Evolutionary conservation across 768 basidiomycete species (phyloP).

Genomic region (Coprinopsis sp.): DNA sequence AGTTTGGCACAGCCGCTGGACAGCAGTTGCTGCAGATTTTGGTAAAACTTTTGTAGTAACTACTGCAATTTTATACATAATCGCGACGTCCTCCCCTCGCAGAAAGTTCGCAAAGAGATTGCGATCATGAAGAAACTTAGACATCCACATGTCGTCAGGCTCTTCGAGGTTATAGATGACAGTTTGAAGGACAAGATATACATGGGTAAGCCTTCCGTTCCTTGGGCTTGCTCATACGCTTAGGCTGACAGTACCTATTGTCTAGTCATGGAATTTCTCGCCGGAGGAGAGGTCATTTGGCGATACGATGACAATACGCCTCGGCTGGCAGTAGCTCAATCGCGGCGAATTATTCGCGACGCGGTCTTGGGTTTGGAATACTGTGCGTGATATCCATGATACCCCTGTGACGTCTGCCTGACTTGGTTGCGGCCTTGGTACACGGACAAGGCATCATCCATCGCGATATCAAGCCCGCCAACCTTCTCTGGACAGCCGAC

Average conservation of each 20-base stretch:
- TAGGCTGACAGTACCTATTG: constrained; percentile 8
- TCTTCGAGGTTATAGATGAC: constrained; percentile 96
- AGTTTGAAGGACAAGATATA: constrained; percentile 82
- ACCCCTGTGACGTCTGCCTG: constrained; percentile 7
- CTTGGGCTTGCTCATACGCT: too few species aligned
- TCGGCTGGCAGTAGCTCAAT: constrained; percentile 77
- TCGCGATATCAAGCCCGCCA: constrained; percentile 98
- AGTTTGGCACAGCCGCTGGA: too few species aligned
- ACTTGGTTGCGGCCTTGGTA: constrained; percentile 53
- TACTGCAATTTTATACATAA: too few species aligned
- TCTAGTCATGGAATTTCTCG: constrained; percentile 97
- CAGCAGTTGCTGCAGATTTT: too few species aligned
- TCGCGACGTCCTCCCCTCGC: too few species aligned
- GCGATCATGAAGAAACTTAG: constrained; percentile 98
- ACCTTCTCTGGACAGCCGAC: constrained; percentile 87
- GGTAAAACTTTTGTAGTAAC: too few species aligned
- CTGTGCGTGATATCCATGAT: constrained; percentile 53
- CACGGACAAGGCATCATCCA: constrained; percentile 98
- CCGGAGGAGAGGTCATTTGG: constrained; percentile 95
- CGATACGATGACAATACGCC: constrained; percentile 59
- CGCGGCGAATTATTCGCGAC: constrained; percentile 85
- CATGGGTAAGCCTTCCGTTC: constrained; percentile 92
- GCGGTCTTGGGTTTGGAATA: constrained; percentile 96
- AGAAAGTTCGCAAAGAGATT: constrained; percentile 91
- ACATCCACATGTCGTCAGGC: constrained; percentile 83